Percentiles rank a stretch among this genome's conserved stretches.
These are phyloP conservation scores for Ascochyta fabae DNA, from an alignment of 2,329 filamentous ascomycete genomes.

Conservation along the genomic window DNA sequence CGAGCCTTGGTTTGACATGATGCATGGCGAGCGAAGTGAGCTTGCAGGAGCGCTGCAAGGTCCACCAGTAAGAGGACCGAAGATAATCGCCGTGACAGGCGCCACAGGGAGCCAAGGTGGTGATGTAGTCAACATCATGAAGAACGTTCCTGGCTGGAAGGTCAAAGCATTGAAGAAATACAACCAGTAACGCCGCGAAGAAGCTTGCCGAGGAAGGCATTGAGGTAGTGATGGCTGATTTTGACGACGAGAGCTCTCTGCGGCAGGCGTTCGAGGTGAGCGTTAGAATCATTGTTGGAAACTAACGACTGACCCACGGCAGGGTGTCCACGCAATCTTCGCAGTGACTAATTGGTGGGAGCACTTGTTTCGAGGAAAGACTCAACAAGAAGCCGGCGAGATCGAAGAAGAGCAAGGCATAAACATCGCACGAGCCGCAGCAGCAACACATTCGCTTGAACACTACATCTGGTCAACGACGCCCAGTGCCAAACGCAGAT, in stretches of 20 bases:
- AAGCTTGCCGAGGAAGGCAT: conserved; percentile 29
- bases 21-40: conserved; percentile 53
- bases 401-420: conserved; percentile 51
- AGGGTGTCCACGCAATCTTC: conserved; percentile 42
- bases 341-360: conserved; percentile 54
- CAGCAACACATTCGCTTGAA: conserved; percentile 46
- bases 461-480: conserved; percentile 58
- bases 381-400: conserved; percentile 42
- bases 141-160: conserved; percentile 30
- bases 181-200: conserved; percentile 27
- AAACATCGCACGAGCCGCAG: conserved; percentile 54
- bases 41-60: conserved; percentile 47
- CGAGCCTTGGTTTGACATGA: conserved; percentile 3
- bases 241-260: conserved; percentile 29
- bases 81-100: conserved; percentile 37
- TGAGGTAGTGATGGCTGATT: conserved; percentile 30
- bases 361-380: conserved; percentile 35
- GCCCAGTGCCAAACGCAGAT: conserved; percentile 44
- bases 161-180: conserved; percentile 30
- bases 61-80: conserved; percentile 29
- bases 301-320: not conserved
- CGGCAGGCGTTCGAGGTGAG: conserved; percentile 24
- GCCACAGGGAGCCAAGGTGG: conserved; percentile 40
- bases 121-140: conserved; percentile 36
- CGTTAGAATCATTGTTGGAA: too few species aligned